Evolutionary conservation across 257 asterid genomes (phyloP), one percentile per base, ranked within the genome.

Genomic region (Cynanchum wilfordii): DNA sequence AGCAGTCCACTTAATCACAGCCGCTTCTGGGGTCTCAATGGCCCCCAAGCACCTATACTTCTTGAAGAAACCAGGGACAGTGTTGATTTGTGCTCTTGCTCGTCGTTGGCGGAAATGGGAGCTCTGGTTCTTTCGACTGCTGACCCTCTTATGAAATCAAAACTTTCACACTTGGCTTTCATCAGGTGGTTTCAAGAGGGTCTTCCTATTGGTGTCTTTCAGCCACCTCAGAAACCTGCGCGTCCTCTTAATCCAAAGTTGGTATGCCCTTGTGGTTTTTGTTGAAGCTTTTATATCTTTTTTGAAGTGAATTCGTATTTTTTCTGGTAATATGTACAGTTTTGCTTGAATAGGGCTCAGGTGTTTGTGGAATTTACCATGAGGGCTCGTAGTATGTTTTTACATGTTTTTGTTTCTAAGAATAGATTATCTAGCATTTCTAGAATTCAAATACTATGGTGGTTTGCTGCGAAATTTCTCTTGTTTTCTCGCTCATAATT

Each of bases 81-180:
- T 42, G 38, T 52, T 52, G 64, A 70, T 25, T 70, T 85, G 66
- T 33, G 42, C 17, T 81, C 84, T 2, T 87, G 95, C 77, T 73
- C 82, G 44, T 89, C 97, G 17, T 79, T 94, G 65, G 90, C 96
- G n/a, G 97, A 91, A 82, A 94, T 94, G 93, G 97, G 97, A 7
- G 79, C 83, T 68, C 66, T 80, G 64, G 90, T 88, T 71, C 93
- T 94, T 54, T 86, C 90, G 63, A 89, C 97, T 16, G 76, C 88
- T 44, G 93, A 94, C 74, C 96, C 97, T 77, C 77, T 88, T 42
- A 50, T 70, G 16, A 94, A 94, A 85, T 90, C 97, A 19, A 84
- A 83, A 70, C 96, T 94, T 71, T 87, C 97, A 42, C 96, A 91
- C 76, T 77, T 79, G 78, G 96, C 95, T 73, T 94, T 79, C 80